phyloP scores from a whole-genome alignment of 495 filamentous ascomycete genomes.

The Daldinia vernicosa region DNA sequence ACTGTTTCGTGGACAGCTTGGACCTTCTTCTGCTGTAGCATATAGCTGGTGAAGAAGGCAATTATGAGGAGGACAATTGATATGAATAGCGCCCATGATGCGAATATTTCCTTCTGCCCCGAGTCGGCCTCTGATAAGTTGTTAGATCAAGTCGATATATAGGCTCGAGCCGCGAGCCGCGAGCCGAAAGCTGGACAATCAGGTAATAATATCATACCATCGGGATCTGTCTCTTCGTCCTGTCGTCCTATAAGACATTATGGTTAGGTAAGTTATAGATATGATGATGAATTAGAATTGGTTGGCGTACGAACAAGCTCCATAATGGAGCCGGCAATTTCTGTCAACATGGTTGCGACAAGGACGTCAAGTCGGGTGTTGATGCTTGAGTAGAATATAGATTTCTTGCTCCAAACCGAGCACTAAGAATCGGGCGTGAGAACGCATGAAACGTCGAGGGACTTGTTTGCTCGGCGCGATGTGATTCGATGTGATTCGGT shows the following conservation, averaged over 20 bases:
- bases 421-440: constrained; percentile 34
- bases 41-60: constrained; percentile 96
- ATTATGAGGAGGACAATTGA: constrained; percentile 90
- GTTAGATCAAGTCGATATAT: constrained; percentile 37
- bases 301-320: constrained; percentile 54
- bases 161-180: constrained; percentile 8
- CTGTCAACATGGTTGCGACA: constrained; percentile 46
- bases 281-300: background rate
- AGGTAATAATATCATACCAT: constrained; percentile 50
- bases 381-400: constrained; percentile 22
- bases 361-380: constrained; percentile 27
- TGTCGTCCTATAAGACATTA: constrained; percentile 52
- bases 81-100: constrained; percentile 97
- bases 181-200: constrained; percentile 21
- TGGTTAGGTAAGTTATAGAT: constrained; percentile 34
- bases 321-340: constrained; percentile 51
- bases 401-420: constrained; percentile 39
- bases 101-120: constrained; percentile 83
- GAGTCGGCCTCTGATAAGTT: constrained; percentile 54
- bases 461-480: background rate
- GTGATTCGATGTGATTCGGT: background rate
- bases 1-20: constrained; percentile 98
- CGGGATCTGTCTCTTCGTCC: constrained; percentile 60
- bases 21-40: constrained; percentile 91
- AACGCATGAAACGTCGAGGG: constrained; percentile 37